A percentile compares a stretch with the other conserved stretches of the same genome.
Conservation (phyloP, 2,329 filamentous ascomycete species). For the Clonostachys byssicola region DNA sequence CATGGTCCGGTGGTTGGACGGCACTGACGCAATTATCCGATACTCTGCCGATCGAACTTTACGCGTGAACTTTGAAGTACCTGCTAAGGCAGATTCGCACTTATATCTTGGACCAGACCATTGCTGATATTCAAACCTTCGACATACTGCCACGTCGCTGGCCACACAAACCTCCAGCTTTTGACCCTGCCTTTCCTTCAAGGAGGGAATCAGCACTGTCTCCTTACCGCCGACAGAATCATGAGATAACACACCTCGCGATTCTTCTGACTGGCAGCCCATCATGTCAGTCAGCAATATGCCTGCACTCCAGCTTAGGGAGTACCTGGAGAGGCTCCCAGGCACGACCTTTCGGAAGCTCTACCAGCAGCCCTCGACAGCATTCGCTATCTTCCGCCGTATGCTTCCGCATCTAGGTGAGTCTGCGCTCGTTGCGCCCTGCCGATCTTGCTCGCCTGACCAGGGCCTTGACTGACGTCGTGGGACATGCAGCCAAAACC, state of each 20-base stretch:
- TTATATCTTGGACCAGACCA: too few species aligned
- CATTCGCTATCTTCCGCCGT: constrained; percentile 91
- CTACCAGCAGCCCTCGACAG: constrained; percentile 93
- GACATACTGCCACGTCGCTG: too few species aligned
- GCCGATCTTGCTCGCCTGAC: too few species aligned
- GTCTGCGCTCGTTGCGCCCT: constrained; percentile 8
- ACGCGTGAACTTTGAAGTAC: too few species aligned
- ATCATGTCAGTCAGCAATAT: constrained; percentile 40
- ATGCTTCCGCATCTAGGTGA: constrained; percentile 90
- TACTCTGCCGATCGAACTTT: too few species aligned
- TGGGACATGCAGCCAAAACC: constrained; percentile 65
- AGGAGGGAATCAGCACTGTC: background rate
- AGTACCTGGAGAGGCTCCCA: constrained; percentile 89
- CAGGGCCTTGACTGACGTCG: constrained; percentile 1
- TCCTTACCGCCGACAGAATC: too few species aligned
- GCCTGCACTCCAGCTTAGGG: constrained; percentile 62
- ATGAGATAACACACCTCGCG: too few species aligned
- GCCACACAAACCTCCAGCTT: too few species aligned
- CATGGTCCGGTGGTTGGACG: too few species aligned
- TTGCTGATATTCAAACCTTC: too few species aligned
- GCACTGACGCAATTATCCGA: too few species aligned
- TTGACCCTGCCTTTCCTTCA: constrained; percentile 2
- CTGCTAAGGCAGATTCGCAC: too few species aligned
- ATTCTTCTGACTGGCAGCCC: constrained; percentile 1
- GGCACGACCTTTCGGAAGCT: constrained; percentile 86